A percentile compares a stretch with the other conserved stretches of the same genome.
Evolutionary conservation across 192 early-diverging fungal species (phyloP).

Genomic region (Coemansia umbellata): DNA sequence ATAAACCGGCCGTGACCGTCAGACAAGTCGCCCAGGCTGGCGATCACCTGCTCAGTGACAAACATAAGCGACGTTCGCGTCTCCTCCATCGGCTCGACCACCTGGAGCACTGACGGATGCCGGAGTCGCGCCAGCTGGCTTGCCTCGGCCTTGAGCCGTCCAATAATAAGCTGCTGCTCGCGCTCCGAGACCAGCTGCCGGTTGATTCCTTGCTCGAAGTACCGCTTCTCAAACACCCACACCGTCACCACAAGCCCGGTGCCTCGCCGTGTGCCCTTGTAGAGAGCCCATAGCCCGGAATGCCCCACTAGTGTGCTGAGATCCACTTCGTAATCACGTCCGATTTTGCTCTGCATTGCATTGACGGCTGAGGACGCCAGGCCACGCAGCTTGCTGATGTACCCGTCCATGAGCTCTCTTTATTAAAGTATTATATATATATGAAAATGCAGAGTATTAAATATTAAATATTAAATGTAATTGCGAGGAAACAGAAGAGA

Average conservation of each 20-base stretch:
- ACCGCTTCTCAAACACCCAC: constrained; percentile 76
- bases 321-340: constrained; percentile 34
- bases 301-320: constrained; percentile 2
- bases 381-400: constrained; percentile 43
- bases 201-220: constrained; percentile 54
- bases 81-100: constrained; percentile 71
- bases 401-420: constrained; percentile 30
- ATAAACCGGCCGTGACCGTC: neutral
- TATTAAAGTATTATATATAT: neutral
- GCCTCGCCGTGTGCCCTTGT: constrained; percentile 55
- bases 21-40: constrained; percentile 62
- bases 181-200: constrained; percentile 46
- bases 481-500: neutral
- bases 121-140: constrained; percentile 67
- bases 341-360: constrained; percentile 42
- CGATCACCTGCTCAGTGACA: constrained; percentile 70
- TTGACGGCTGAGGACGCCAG: constrained; percentile 42
- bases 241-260: constrained; percentile 56
- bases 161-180: constrained; percentile 54
- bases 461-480: neutral
- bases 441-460: neutral
- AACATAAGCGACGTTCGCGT: constrained; percentile 64
- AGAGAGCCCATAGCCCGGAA: constrained; percentile 72
- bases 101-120: constrained; percentile 73
- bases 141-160: constrained; percentile 61